A percentile compares a stretch with the other conserved stretches of the same genome.
phyloP scores from a whole-genome alignment of 805 yeast genomes.

The Suhomyces vadensis region DNA sequence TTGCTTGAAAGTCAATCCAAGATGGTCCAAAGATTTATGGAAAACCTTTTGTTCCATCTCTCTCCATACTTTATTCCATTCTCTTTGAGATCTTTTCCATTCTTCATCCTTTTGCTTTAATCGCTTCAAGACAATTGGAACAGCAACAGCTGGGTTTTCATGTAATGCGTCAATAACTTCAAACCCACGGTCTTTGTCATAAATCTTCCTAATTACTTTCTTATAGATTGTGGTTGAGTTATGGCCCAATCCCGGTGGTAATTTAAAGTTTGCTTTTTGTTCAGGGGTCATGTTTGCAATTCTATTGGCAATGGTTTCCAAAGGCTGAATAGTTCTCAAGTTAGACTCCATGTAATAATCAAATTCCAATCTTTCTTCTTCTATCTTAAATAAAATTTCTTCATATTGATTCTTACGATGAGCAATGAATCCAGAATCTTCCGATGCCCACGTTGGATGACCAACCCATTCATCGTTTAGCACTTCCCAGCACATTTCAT shows the following conservation, averaged over 20 bases:
- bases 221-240: constrained; percentile 89
- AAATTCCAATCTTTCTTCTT: constrained; percentile 96
- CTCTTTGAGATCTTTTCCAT: constrained; percentile 97
- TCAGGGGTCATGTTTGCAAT: constrained; percentile 90
- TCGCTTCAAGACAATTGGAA: constrained; percentile 88
- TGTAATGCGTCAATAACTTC: constrained; percentile 96
- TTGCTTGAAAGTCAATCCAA: constrained; percentile 95
- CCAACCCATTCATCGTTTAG: constrained; percentile 99
- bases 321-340: constrained; percentile 88
- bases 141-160: constrained; percentile 92
- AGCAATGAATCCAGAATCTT: constrained; percentile 98
- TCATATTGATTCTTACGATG: constrained; percentile 98
- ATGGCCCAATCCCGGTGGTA: constrained; percentile 93
- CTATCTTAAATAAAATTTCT: constrained; percentile 92
- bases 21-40: constrained; percentile 89
- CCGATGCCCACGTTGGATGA: constrained; percentile 99
- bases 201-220: constrained; percentile 87
- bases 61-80: constrained; percentile 99
- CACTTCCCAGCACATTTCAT: constrained; percentile 99
- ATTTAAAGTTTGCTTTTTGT: constrained; percentile 80
- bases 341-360: constrained; percentile 96
- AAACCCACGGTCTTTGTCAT: constrained; percentile 91
- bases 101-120: constrained; percentile 97
- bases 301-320: constrained; percentile 92
- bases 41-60: constrained; percentile 95